These are phyloP conservation scores for Chlamydomonas sphaeroides DNA, from an alignment of 139 green algal species.

Conservation along the genomic window DNA sequence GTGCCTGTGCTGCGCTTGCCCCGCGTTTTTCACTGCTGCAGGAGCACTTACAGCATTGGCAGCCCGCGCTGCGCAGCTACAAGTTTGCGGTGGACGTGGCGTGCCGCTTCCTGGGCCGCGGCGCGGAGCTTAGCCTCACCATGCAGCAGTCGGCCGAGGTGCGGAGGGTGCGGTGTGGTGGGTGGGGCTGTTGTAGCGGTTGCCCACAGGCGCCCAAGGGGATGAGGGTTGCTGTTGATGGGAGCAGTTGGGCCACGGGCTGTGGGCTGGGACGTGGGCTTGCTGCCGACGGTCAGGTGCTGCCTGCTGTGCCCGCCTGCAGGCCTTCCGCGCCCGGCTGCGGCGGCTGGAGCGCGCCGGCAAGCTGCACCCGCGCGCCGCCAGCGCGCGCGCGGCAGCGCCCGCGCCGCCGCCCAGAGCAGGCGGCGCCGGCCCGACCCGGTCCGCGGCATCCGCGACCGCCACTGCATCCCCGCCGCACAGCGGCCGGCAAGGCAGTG, in stretches of 20 bases:
- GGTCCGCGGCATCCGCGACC: too few species aligned
- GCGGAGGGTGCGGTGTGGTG: too few species aligned
- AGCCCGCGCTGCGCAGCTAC: conserved; percentile 28
- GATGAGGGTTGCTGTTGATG: not conserved
- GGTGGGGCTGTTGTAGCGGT: not conserved
- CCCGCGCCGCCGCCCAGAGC: too few species aligned
- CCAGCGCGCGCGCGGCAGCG: not conserved
- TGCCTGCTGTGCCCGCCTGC: not conserved
- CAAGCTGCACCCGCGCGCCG: not conserved
- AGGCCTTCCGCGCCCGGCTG: conserved; percentile 18
- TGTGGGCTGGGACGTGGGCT: not conserved
- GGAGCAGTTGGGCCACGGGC: not conserved
- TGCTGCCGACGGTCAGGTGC: too few species aligned
- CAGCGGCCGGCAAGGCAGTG: not conserved
- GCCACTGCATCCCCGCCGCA: too few species aligned
- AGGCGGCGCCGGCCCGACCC: too few species aligned
- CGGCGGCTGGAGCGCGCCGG: conserved; percentile 1
- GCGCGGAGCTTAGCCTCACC: conserved; percentile 16
- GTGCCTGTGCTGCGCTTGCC: not conserved
- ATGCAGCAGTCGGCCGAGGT: conserved; percentile 39
- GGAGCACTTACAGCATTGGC: conserved; percentile 41
- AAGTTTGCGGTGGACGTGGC: conserved; percentile 14
- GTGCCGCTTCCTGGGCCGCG: conserved; percentile 7
- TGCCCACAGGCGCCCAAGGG: not conserved
- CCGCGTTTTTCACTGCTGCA: not conserved